Evolutionary conservation across 2,329 filamentous ascomycete genomes (phyloP).

Genomic region (Raffaelea ambrosiae): DNA sequence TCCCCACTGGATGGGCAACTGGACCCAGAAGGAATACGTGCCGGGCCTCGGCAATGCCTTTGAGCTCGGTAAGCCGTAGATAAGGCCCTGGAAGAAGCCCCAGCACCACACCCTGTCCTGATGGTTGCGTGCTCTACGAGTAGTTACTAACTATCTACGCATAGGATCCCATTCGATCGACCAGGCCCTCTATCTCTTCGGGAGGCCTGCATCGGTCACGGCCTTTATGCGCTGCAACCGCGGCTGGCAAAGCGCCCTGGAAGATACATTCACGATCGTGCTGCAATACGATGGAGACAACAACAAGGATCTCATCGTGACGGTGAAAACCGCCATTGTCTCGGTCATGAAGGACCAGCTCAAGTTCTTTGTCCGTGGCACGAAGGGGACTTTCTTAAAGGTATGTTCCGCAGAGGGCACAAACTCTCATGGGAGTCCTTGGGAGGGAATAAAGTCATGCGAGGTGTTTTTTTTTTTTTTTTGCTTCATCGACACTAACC

Average conservation of each 20-base stretch:
- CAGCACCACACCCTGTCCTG: too few relatives aligned
- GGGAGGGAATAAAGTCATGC: too few relatives aligned
- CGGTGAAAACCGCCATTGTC: conserved; percentile 51
- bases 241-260: conserved; percentile 24
- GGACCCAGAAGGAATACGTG: conserved; percentile 18
- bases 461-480: conserved; percentile 1
- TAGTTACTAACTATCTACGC: not conserved
- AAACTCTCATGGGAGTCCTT: too few relatives aligned
- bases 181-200: conserved; percentile 50
- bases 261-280: conserved; percentile 44
- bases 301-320: conserved; percentile 39
- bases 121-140: too few relatives aligned
- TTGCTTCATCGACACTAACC: not conserved
- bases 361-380: conserved; percentile 52
- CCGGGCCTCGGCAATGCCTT: conserved; percentile 30
- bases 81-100: too few relatives aligned
- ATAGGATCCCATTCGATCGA: conserved; percentile 52
- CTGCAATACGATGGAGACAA: conserved; percentile 41
- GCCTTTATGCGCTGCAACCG: conserved; percentile 49
- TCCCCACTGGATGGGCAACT: conserved; percentile 26
- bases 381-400: conserved; percentile 41
- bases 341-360: conserved; percentile 50
- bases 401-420: conserved; percentile 10
- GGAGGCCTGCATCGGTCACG: conserved; percentile 47
- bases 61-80: conserved; percentile 18